Evolutionary conservation across 2,329 filamentous ascomycete species (phyloP), one percentile per base, ranked within the genome.

Genomic region (Sclerotinia minor): DNA sequence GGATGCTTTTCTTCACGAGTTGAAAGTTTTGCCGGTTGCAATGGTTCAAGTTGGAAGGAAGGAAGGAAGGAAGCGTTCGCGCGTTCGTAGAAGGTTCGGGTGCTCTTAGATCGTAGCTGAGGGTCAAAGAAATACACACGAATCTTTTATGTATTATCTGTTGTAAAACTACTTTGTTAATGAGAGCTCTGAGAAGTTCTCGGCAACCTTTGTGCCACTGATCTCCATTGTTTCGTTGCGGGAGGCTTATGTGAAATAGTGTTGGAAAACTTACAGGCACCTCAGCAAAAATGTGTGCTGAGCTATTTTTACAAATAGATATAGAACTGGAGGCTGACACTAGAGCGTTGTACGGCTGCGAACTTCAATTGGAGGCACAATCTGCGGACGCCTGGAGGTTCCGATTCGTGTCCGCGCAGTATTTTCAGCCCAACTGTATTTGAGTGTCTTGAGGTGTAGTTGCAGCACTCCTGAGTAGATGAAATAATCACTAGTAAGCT

Each of bases 401-500:
- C 2, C 5, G 0, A 17, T 8, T 38, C 21, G 24, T 38, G 1
- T 7, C 17, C 21, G 32, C 32, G n/a, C 13, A n/a, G 17, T 32
- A n/a, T 5, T 2, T 54, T 15, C n/a, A 7, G 21, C 0, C 21
- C 8, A 11, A 8, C 0, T 3, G 21, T 24, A 21, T 38, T 13
- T 3, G n/a, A 3, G 1, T 15, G 1, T 15, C 21, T 4, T 38
- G 1, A 38, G 3, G 6, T 8, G 5, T n/a, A 1, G 32, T 7
- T 24, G 32, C 7, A 15, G 21, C 2, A n/a, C 0, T 38, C 0
- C 21, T 0, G 5, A 32, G 5, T n/a, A 15, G 9, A 24, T 38
- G 3, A 3, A 15, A 15, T 5, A 2, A 15, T 24, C 5, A 9
- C 19, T 19, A 6, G 53, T 1, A 38, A 15, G 2, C 5, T 17